Conservation (phyloP, 2,329 filamentous ascomycete genomes). For the Penicillium sp. region DNA sequence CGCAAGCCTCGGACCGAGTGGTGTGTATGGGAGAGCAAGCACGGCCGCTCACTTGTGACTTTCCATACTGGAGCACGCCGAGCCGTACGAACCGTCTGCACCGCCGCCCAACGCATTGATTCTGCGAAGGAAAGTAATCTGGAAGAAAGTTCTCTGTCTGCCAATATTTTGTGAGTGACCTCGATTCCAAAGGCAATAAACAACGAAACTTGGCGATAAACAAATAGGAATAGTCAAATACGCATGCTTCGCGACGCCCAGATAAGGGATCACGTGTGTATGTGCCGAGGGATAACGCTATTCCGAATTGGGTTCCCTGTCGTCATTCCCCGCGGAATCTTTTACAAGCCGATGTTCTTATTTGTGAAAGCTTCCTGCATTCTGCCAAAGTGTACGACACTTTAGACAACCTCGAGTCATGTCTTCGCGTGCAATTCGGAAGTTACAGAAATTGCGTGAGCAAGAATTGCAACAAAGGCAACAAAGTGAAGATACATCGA, state of each 20-base stretch:
- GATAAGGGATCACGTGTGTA: slow-evolving; percentile 21
- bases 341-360: neutral
- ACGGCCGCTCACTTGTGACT: slow-evolving; percentile 33
- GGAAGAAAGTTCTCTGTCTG: slow-evolving; percentile 1
- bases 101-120: slow-evolving; percentile 45
- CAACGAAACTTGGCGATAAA: neutral
- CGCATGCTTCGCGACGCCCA: slow-evolving; percentile 5
- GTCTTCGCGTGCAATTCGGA: slow-evolving; percentile 61
- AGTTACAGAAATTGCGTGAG: slow-evolving; percentile 57
- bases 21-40: slow-evolving; percentile 31
- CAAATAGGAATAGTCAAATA: slow-evolving; percentile 5
- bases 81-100: slow-evolving; percentile 44
- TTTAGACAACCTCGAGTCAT: slow-evolving; percentile 33
- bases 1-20: slow-evolving; percentile 35
- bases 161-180: neutral
- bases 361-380: neutral
- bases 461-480: slow-evolving; percentile 46
- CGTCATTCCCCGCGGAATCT: slow-evolving; percentile 31
- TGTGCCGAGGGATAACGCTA: slow-evolving; percentile 15
- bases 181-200: slow-evolving; percentile 5
- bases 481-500: slow-evolving; percentile 36
- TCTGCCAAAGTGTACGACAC: too few species aligned
- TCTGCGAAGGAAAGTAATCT: slow-evolving; percentile 8
- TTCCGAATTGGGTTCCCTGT: slow-evolving; percentile 20
- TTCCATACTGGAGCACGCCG: slow-evolving; percentile 43